Percentiles rank a stretch among this genome's conserved stretches.
Evolutionary conservation across 1,139 yeast genomes (phyloP).

Genomic region (Saccharomycopsis hybrid): DNA sequence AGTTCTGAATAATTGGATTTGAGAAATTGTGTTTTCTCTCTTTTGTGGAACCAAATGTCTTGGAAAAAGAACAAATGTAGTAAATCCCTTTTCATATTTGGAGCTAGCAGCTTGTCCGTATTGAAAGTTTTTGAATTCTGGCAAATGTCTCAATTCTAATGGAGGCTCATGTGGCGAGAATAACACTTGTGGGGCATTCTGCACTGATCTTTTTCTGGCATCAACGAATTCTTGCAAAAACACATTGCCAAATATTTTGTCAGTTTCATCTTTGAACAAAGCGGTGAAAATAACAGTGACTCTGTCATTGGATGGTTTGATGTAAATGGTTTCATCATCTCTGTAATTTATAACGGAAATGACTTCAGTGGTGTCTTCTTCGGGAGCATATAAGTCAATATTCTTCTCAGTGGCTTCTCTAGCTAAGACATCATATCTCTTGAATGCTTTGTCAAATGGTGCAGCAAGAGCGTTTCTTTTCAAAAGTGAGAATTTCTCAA

Average conservation of each 20-base stretch:
- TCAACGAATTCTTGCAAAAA: constrained; percentile 96
- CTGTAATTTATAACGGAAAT: constrained; percentile 80
- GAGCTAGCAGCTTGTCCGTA: constrained; percentile 22
- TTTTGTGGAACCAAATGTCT: constrained; percentile 58
- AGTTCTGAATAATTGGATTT: constrained; percentile 86
- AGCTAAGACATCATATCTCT: constrained; percentile 66
- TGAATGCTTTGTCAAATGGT: constrained; percentile 84
- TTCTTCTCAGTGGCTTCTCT: constrained; percentile 43
- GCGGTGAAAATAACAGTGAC: constrained; percentile 96
- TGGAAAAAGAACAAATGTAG: constrained; percentile 69
- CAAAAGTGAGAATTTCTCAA: constrained; percentile 62
- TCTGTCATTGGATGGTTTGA: constrained; percentile 90
- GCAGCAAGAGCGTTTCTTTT: constrained; percentile 89
- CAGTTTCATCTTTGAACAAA: constrained; percentile 93
- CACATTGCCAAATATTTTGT: constrained; percentile 89
- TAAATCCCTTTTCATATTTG: constrained; percentile 46
- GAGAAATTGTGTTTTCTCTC: constrained; percentile 79
- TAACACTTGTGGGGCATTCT: constrained; percentile 96
- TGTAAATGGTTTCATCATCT: constrained; percentile 86
- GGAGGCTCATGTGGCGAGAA: constrained; percentile 92
- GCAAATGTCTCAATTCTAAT: constrained; percentile 58
- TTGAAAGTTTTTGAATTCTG: constrained; percentile 23
- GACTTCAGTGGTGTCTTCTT: constrained; percentile 45
- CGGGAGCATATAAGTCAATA: constrained; percentile 39
- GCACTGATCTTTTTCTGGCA: constrained; percentile 92